These are phyloP conservation scores for Curvularia sp. DNA, from an alignment of 2,329 filamentous ascomycete genomes.

Conservation along the genomic window DNA sequence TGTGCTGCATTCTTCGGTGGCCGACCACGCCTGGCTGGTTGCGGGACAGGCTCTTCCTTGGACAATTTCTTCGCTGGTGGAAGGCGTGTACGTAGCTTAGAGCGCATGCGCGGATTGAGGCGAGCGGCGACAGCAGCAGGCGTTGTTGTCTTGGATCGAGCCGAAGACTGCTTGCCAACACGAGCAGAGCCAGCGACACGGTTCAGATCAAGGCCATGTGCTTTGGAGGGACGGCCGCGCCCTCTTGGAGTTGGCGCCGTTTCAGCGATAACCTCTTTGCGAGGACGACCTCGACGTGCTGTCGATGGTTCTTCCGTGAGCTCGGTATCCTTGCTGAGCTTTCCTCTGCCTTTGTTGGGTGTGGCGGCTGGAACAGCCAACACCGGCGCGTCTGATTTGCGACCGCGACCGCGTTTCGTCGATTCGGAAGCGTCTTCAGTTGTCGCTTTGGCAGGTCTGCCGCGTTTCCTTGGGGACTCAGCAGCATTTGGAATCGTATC, in stretches of 20 bases:
- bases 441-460: slow-evolving; percentile 27
- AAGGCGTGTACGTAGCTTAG: slow-evolving; percentile 31
- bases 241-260: slow-evolving; percentile 14
- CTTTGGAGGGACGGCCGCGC: slow-evolving; percentile 26
- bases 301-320: neutral
- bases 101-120: slow-evolving; percentile 31
- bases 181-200: slow-evolving; percentile 32
- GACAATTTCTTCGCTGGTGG: slow-evolving; percentile 23
- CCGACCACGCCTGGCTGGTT: slow-evolving; percentile 28
- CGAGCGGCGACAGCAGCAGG: slow-evolving; percentile 18
- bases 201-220: slow-evolving; percentile 21
- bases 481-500: slow-evolving; percentile 4
- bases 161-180: slow-evolving; percentile 29
- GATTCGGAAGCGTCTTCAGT: slow-evolving; percentile 14
- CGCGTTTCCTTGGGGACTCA: slow-evolving; percentile 32
- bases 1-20: slow-evolving; percentile 25
- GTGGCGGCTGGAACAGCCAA: slow-evolving; percentile 8
- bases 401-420: slow-evolving; percentile 27
- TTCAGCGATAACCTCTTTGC: slow-evolving; percentile 11
- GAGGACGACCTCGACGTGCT: slow-evolving; percentile 18
- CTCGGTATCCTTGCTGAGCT: slow-evolving; percentile 12
- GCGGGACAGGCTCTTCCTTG: slow-evolving; percentile 5
- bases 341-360: slow-evolving; percentile 21
- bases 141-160: slow-evolving; percentile 16
- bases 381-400: slow-evolving; percentile 18